These are phyloP conservation scores for Rickenella mellea DNA, from an alignment of 768 basidiomycete genomes.

Conservation along the genomic window DNA sequence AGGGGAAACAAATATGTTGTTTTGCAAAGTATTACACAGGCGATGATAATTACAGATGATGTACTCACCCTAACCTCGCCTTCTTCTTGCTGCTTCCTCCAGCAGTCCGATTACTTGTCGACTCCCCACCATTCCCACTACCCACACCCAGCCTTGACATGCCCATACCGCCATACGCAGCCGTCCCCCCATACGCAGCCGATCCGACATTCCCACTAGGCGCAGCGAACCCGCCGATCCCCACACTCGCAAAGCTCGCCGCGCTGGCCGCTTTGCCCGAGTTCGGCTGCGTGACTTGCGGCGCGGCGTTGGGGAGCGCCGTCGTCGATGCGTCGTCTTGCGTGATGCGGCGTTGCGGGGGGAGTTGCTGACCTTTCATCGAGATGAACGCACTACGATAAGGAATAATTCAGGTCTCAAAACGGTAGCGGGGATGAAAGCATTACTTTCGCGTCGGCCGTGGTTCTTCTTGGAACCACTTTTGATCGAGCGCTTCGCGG, in stretches of 20 bases:
- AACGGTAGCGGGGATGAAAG: neutral
- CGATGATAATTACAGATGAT: neutral
- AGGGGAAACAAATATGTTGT: no score
- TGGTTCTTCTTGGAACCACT: conserved; percentile 91
- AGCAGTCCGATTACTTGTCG: conserved; percentile 19
- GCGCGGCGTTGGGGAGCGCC: conserved; percentile 51
- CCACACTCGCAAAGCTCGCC: conserved; percentile 53
- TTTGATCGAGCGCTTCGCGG: conserved; percentile 68
- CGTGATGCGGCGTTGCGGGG: conserved; percentile 82
- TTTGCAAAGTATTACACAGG: no score
- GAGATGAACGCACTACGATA: conserved; percentile 61
- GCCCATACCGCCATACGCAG: neutral
- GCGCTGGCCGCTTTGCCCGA: conserved; percentile 47
- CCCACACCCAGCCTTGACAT: neutral
- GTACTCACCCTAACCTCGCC: conserved; percentile 36
- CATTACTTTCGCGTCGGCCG: conserved; percentile 78
- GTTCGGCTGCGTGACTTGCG: conserved; percentile 34
- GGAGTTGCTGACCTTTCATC: conserved; percentile 54
- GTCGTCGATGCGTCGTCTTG: conserved; percentile 88
- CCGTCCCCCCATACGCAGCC: conserved; percentile 14
- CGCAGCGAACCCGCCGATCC: conserved; percentile 37
- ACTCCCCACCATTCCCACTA: no score
- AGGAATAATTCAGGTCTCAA: neutral
- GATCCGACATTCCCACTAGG: conserved; percentile 18
- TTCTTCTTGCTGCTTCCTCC: conserved; percentile 46